phyloP scores from a whole-genome alignment of 768 basidiomycete species.

The Auricularia heimuer region DNA sequence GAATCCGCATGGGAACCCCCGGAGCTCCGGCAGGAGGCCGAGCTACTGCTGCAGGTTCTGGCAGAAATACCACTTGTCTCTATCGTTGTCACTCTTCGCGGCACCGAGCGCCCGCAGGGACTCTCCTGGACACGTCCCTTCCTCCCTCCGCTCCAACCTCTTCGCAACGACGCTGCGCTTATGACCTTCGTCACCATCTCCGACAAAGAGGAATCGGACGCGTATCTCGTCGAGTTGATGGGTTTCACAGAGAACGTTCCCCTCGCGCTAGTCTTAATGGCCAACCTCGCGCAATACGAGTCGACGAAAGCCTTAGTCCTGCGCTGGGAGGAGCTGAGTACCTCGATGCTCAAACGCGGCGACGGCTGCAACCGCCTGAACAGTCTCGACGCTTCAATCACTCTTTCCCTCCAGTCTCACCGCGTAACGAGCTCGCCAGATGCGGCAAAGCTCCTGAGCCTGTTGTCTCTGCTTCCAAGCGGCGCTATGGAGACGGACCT shows the following conservation, averaged over 20 bases:
- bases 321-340: background rate
- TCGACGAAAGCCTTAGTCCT: background rate
- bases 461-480: background rate
- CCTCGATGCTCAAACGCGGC: background rate
- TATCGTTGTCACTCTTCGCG: background rate
- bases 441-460: background rate
- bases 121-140: background rate
- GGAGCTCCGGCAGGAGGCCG: background rate
- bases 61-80: background rate
- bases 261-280: background rate
- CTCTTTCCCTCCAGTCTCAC: background rate
- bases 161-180: background rate
- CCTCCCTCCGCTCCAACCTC: background rate
- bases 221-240: background rate
- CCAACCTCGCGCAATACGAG: slow-evolving; percentile 1
- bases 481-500: slow-evolving; percentile 12
- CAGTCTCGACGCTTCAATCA: background rate
- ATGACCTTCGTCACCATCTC: background rate
- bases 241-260: background rate
- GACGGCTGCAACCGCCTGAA: background rate
- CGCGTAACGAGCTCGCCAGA: background rate
- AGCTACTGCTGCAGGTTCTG: background rate
- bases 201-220: background rate
- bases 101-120: background rate
- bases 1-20: background rate